A percentile compares a stretch with the other conserved stretches of the same genome.
Evolutionary conservation across 345 rosid species (phyloP).

Genomic region (Linum trigynum): DNA sequence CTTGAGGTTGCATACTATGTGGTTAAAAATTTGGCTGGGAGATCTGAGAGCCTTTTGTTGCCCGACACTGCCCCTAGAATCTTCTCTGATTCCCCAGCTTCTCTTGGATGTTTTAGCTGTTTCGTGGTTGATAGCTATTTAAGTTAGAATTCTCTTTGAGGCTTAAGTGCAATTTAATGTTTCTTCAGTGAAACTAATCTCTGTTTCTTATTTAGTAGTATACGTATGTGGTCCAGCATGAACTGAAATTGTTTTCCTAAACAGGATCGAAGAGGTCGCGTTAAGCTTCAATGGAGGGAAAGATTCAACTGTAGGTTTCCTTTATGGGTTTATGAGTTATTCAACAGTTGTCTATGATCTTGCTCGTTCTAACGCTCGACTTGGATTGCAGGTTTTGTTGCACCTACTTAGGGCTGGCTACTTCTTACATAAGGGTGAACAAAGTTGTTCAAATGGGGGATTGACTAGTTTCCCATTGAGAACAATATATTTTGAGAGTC

Average conservation of each 20-base stretch:
- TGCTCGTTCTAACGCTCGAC: conserved; percentile 10
- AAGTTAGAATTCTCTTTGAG: too few relatives aligned
- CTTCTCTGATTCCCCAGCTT: too few relatives aligned
- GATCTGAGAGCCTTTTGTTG: too few relatives aligned
- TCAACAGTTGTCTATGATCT: conserved; percentile 15
- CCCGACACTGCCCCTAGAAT: too few relatives aligned
- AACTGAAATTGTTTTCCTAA: conserved; percentile 15
- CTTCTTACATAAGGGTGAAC: conserved; percentile 54
- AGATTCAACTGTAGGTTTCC: conserved; percentile 79
- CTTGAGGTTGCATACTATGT: too few relatives aligned
- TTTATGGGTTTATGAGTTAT: conserved; percentile 10
- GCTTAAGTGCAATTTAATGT: background rate
- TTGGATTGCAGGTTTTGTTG: conserved; percentile 63
- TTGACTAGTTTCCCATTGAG: conserved; percentile 59
- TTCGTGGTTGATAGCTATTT: too few relatives aligned
- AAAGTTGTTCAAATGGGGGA: conserved; percentile 50
- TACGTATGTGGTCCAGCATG: conserved; percentile 14
- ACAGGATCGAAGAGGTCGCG: conserved; percentile 88
- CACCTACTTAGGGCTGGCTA: conserved; percentile 94
- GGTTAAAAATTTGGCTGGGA: too few relatives aligned
- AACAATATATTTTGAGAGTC: conserved; percentile 84
- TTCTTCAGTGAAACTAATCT: background rate
- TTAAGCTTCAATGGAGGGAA: conserved; percentile 99
- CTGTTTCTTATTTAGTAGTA: background rate
- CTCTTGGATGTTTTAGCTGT: too few relatives aligned